Evolutionary conservation across 2,329 filamentous ascomycete genomes (phyloP), one percentile per base, ranked within the genome.

Genomic region (Aureobasidium sp.): DNA sequence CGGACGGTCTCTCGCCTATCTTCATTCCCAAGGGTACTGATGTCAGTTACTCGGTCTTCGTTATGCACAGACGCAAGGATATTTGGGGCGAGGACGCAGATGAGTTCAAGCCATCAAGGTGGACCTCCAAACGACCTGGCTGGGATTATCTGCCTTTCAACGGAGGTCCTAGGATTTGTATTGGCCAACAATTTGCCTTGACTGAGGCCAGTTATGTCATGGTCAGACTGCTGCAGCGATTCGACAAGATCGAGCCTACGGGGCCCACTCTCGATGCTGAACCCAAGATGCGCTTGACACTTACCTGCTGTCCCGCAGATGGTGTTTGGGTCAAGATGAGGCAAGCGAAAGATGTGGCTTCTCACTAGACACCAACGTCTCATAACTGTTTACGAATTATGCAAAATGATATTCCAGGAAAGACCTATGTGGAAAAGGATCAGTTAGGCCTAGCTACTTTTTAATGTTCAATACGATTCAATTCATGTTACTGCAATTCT

Each of bases 51-150:
- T 70, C 65, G 59, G 72, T 77, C 7, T 80, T 78, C 66, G 65
- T 73, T 24, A 82, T 82, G 75, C 81, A 84, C 65, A 75, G 78
- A 19, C 75, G 79, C 15, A 73, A 73, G 40, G 77, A 79, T 54
- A 68, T 79, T 42, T 82, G 75, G 67, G 80, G 80, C 1, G 68
- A 74, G 15, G 79, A 82, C 53, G 78, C 78, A 6, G 70, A 76
- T 24, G 74, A 75, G 44, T 83, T 78, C 71, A 72, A 69, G 62
- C 80, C 79, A 0, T 79, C 78, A 68, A 72, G 79, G 63, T 82
- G 78, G 79, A 66, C 24, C 67, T 69, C 29, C 64, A 67, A 57
- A 47, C 35, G 58, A 58, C 31, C 70, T 1, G 69, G 69, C 0
- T 73, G 73, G 73, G 69, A 73, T 24, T 75, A 68, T 56, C 48